These are phyloP conservation scores for Fragaria ananassa DNA, from an alignment of 306 rosid species.

Conservation along the genomic window DNA sequence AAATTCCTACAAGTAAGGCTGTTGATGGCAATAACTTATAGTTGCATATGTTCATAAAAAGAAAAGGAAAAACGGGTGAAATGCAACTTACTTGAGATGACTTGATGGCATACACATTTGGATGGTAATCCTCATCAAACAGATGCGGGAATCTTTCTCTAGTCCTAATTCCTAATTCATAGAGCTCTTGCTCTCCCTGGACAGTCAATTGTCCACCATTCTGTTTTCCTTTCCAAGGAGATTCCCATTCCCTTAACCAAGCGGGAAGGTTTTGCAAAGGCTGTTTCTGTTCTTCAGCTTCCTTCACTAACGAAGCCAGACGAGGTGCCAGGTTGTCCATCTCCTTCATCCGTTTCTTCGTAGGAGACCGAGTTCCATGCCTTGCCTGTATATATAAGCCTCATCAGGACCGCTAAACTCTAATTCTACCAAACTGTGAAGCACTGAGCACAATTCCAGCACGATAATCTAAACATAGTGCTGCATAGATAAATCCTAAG, in stretches of 20 bases:
- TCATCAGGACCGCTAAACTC: conserved; percentile 7
- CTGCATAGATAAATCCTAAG: not conserved
- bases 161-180: conserved; percentile 64
- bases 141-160: conserved; percentile 61
- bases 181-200: conserved; percentile 78
- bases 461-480: not conserved
- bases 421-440: too few species aligned
- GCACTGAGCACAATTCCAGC: not conserved
- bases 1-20: not conserved
- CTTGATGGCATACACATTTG: conserved; percentile 66
- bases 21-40: not conserved
- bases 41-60: not conserved
- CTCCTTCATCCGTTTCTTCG: conserved; percentile 71
- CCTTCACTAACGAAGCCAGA: conserved; percentile 47
- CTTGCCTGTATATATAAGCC: conserved; percentile 60
- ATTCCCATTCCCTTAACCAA: conserved; percentile 76
- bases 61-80: not conserved
- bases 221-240: conserved; percentile 81
- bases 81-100: conserved; percentile 66
- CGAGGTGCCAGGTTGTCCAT: conserved; percentile 49
- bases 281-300: conserved; percentile 44
- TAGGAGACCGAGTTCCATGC: conserved; percentile 93
- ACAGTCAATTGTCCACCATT: conserved; percentile 68
- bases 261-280: conserved; percentile 56
- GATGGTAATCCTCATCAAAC: conserved; percentile 80